Evolutionary conservation across 164 flowering plant species (phyloP), one percentile per base, ranked within the genome.

Genomic region (Hamamelis virginiana): DNA sequence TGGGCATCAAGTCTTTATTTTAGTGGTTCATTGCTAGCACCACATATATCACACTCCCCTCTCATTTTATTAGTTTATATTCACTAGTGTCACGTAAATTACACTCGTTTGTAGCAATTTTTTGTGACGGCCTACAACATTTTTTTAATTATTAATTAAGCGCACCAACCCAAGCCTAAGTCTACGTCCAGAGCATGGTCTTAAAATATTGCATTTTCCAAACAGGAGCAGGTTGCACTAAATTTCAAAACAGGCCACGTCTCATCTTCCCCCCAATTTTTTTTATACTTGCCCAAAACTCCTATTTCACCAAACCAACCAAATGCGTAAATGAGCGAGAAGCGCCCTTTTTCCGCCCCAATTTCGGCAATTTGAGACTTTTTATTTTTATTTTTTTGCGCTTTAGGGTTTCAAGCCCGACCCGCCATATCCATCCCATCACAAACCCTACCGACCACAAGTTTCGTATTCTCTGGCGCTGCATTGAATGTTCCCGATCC

Each of bases 231-330:
- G 41, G 41, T 2, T 41, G 27, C 65, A 46, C 50, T 33, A 47
- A 76, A 47, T 57, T 76, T 71, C 62, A 76, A 76, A 19, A 12
- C 13, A n/a, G 25, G 28, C 67, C 74, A 62, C 59, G 68, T 45
- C 41, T 22, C 63, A 69, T 64, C 65, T 74, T 69, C 80, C 80
- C 77, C 71, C 80, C 69, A 74, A 74, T 38, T 66, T 67, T 22
- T 44, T 45, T 56, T 19, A 15, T 14, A 23, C 53, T 48, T 16
- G 60, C 15, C 46, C 27, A n/a, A 8, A 8, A 16, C 1, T 22
- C 21, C 6, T 2, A 55, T n/a, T 18, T n/a, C 58, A 65, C 67
- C 59, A 52, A 57, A n/a, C n/a, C n/a, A 18, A 38, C 26, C 51
- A 28, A 10, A 15, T 13, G 8, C 27, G 62, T 25, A 15, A 13